Evolutionary conservation across 495 filamentous ascomycete species (phyloP).

Genomic region (Penicillium flavigenum): DNA sequence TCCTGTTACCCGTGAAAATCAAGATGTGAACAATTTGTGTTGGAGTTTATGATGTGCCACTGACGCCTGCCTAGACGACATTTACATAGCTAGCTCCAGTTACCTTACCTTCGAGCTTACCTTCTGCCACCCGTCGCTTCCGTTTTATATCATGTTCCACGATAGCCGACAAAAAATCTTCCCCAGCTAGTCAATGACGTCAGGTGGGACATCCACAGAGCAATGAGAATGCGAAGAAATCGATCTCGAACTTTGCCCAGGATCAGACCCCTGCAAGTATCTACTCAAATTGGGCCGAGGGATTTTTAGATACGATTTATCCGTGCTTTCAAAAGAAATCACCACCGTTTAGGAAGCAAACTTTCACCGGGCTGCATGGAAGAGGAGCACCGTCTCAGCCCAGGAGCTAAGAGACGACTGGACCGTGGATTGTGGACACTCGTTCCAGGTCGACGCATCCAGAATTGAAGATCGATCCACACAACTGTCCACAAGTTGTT

Average conservation of each 20-base stretch:
- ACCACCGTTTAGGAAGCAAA: not conserved
- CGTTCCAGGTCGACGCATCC: constrained; percentile 17
- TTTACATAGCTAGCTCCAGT: not conserved
- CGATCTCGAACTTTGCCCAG: constrained; percentile 9
- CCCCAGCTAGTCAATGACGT: constrained; percentile 13
- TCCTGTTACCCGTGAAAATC: constrained; percentile 7
- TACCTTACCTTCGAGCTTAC: not conserved
- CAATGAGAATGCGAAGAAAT: constrained; percentile 9
- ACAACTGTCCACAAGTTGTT: constrained; percentile 14
- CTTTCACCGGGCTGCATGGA: constrained; percentile 5
- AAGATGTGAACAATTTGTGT: not conserved
- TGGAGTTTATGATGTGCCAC: constrained; percentile 12
- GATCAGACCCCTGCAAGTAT: constrained; percentile 25
- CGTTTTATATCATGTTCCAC: constrained; percentile 7
- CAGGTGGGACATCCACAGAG: constrained; percentile 5
- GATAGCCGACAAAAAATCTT: constrained; percentile 19
- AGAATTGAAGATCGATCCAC: constrained; percentile 22
- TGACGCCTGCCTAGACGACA: constrained; percentile 15
- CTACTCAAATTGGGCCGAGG: not conserved
- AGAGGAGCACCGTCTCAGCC: constrained; percentile 6
- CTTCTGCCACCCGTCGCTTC: not conserved
- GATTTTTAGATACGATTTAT: not conserved
- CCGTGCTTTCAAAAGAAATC: not conserved
- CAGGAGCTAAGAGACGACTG: constrained; percentile 2
- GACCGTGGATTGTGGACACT: constrained; percentile 18